Evolutionary conservation across 2,329 filamentous ascomycete species (phyloP).

Genomic region (Ophiostoma tasmaniense): DNA sequence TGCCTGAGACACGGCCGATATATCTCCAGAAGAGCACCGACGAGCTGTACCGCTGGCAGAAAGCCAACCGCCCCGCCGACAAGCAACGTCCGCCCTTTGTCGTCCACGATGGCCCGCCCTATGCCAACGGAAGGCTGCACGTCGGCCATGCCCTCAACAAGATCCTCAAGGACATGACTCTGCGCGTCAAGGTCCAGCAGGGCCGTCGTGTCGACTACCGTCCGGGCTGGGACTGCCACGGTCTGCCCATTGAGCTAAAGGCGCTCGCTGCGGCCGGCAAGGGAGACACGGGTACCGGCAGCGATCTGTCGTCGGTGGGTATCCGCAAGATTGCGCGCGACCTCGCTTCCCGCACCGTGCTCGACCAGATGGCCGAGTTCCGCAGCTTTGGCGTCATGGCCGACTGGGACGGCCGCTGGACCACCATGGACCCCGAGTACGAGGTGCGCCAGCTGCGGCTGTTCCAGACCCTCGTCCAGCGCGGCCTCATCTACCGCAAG

Average conservation of each 20-base stretch:
- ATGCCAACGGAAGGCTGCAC: slow-evolving; percentile 87
- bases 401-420: slow-evolving; percentile 70
- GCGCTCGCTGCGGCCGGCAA: slow-evolving; percentile 45
- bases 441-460: slow-evolving; percentile 67
- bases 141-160: slow-evolving; percentile 96
- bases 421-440: slow-evolving; percentile 68
- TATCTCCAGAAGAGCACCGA: slow-evolving; percentile 75
- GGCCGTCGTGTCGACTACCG: slow-evolving; percentile 72
- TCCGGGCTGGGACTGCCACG: slow-evolving; percentile 97
- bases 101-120: slow-evolving; percentile 92
- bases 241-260: slow-evolving; percentile 93
- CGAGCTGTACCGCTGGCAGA: slow-evolving; percentile 85
- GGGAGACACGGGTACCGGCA: not conserved
- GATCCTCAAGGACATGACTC: slow-evolving; percentile 88
- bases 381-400: slow-evolving; percentile 68
- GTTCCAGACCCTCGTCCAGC: slow-evolving; percentile 66
- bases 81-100: slow-evolving; percentile 51
- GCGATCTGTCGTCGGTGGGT: slow-evolving; percentile 40
- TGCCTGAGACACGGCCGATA: slow-evolving; percentile 39
- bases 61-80: slow-evolving; percentile 41
- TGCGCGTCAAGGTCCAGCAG: slow-evolving; percentile 69
- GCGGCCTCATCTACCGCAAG: slow-evolving; percentile 65
- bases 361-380: slow-evolving; percentile 66
- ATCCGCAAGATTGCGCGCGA: slow-evolving; percentile 56
- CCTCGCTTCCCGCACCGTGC: slow-evolving; percentile 60